Conservation (phyloP, 352 stramenopile genomes). For the Pythium brachiatum region DNA sequence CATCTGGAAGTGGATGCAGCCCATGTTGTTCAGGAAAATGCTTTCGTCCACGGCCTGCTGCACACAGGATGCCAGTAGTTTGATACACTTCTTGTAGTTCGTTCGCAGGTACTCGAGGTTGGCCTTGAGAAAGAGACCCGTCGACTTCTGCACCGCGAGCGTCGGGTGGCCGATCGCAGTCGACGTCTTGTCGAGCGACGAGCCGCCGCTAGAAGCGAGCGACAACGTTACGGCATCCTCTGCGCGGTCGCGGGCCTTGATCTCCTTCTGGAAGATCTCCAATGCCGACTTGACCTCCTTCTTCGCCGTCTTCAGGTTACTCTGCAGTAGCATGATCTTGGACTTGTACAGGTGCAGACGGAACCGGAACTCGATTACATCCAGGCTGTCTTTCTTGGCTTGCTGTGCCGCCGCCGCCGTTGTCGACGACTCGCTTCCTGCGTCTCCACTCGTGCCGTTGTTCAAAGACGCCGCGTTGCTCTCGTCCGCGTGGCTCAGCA, state of each 20-base stretch:
- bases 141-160: conserved; percentile 84
- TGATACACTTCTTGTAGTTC: conserved; percentile 94
- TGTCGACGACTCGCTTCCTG: conserved; percentile 28
- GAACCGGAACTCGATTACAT: conserved; percentile 89
- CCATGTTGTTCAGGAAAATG: conserved; percentile 90
- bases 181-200: conserved; percentile 69
- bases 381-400: conserved; percentile 50
- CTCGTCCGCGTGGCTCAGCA: conserved; percentile 41
- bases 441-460: conserved; percentile 20
- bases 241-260: conserved; percentile 50
- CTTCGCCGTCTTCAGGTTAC: conserved; percentile 88
- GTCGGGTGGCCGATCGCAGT: conserved; percentile 74
- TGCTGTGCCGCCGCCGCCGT: conserved; percentile 44
- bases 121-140: conserved; percentile 89
- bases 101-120: conserved; percentile 93
- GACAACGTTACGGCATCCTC: conserved; percentile 25
- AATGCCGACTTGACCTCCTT: conserved; percentile 92
- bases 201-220: conserved; percentile 21
- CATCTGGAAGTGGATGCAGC: conserved; percentile 92
- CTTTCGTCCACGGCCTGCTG: conserved; percentile 81
- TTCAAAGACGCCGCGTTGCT: conserved; percentile 8
- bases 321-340: conserved; percentile 87
- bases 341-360: conserved; percentile 91
- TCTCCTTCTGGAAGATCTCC: conserved; percentile 92
- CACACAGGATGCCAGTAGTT: conserved; percentile 89